Conservation (phyloP, 306 rosid species). For the Trifolium dubium region DNA sequence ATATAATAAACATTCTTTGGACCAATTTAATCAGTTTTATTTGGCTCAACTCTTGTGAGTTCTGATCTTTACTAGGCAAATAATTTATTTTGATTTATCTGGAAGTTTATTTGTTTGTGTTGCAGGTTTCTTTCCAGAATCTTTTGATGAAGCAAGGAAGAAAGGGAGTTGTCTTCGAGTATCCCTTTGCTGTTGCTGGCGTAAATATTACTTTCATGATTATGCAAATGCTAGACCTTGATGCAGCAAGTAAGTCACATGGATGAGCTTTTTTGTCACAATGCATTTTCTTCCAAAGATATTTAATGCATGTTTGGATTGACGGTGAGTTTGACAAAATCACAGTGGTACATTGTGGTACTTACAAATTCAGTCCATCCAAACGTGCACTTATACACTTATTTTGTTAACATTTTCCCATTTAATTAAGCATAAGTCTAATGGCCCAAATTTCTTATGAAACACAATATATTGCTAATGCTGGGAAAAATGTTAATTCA, state of each 20-base stretch:
- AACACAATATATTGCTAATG: conserved; percentile 37
- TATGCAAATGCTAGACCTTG: conserved; percentile 91
- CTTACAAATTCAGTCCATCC: not conserved
- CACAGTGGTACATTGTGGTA: not conserved
- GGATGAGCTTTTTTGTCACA: conserved; percentile 9
- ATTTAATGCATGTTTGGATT: not conserved
- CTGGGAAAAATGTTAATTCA: conserved; percentile 21
- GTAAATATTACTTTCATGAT: conserved; percentile 90
- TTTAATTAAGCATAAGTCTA: conserved; percentile 23
- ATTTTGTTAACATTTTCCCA: conserved; percentile 23
- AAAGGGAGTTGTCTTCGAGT: conserved; percentile 74
- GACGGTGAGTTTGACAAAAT: not conserved
- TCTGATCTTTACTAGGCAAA: not conserved
- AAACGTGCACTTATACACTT: not conserved
- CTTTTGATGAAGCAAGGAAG: conserved; percentile 79
- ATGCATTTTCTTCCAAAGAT: conserved; percentile 13
- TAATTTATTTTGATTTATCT: not conserved
- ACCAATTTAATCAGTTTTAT: not conserved
- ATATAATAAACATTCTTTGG: not conserved
- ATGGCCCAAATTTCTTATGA: not conserved
- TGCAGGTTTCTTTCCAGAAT: conserved; percentile 71
- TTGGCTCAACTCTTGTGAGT: not conserved
- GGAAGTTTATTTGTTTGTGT: conserved; percentile 12
- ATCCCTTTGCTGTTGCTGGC: conserved; percentile 92
- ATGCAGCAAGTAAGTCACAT: conserved; percentile 60